Conservation (phyloP, 129 eudicot genomes). For the Tanacetum coccineum region DNA sequence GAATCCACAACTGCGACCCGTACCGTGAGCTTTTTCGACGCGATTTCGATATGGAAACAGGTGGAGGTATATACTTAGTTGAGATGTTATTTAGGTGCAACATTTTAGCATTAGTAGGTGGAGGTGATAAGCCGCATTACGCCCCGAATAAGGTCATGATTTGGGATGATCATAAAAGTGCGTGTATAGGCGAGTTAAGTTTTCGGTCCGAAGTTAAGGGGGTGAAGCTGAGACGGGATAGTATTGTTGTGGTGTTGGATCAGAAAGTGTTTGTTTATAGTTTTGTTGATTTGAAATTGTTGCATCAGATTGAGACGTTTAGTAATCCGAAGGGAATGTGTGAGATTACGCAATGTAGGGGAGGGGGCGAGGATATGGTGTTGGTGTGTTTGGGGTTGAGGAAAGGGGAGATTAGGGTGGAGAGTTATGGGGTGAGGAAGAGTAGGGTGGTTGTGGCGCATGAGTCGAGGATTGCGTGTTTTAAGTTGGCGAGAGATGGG, state of each 20-base stretch:
- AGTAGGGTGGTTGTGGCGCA: slow-evolving; percentile 74
- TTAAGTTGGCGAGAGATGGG: slow-evolving; percentile 75
- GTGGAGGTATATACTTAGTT: slow-evolving; percentile 61
- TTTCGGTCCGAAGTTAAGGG: slow-evolving; percentile 84
- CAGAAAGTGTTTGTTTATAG: slow-evolving; percentile 81
- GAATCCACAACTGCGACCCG: slow-evolving; percentile 81
- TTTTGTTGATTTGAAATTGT: slow-evolving; percentile 66
- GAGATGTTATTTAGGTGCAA: slow-evolving; percentile 93
- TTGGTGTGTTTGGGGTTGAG: slow-evolving; percentile 81
- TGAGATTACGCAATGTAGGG: slow-evolving; percentile 61
- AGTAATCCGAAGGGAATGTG: slow-evolving; percentile 89
- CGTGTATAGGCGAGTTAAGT: slow-evolving; percentile 77
- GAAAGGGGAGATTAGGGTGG: slow-evolving; percentile 82
- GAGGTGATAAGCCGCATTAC: slow-evolving; percentile 81
- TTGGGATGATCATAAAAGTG: slow-evolving; percentile 86
- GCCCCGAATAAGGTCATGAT: slow-evolving; percentile 83
- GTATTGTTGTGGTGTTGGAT: slow-evolving; percentile 76
- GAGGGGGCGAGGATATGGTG: slow-evolving; percentile 29
- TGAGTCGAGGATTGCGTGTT: slow-evolving; percentile 83
- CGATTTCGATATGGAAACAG: slow-evolving; percentile 48
- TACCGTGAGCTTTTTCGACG: slow-evolving; percentile 76
- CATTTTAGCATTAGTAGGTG: slow-evolving; percentile 81
- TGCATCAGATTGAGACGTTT: slow-evolving; percentile 84
- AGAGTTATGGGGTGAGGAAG: slow-evolving; percentile 60
- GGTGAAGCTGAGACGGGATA: slow-evolving; percentile 63